Base-by-base conservation (phyloP, 805 yeast species). In the Wickerhamomyces queroliae region DNA sequence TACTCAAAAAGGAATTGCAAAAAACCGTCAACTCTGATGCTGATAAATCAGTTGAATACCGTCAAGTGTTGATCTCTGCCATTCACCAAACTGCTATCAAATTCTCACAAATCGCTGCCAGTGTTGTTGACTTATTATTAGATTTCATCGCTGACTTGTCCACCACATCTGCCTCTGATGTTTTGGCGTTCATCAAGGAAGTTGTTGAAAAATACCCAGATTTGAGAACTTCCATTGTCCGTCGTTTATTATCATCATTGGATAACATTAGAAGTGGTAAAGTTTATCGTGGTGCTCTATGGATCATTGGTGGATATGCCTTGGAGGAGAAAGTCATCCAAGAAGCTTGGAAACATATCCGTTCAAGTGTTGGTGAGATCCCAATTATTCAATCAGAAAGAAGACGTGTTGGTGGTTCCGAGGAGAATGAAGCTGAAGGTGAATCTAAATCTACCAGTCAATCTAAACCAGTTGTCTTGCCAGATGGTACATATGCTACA, bases 401-500 rank as follows among this genome's bases (percentile, higher is more conserved):
- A 52, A 77, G 68, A 43, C 63, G 64, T 41, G 49, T 52, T 15
- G 62, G 66, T 13, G 60, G 61, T 22, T 59, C 53, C n/a, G 68
- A 63, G 7, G 65, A 59, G 4, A 63, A 49, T 6, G 54, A 49
- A 10, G 54, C 48, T 4, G 66, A 59, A 10, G 59, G 41, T 5
- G 56, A 49, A 16, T 46, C 40, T 17, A 59, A 55, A 20, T 50
- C 61, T 25, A 59, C 56, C 18, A 70, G 67, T 28, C 58, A 63
- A 6, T 58, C 64, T 28, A 86, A 86, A 33, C 97, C 97, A 17
- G 81, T 83, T 43, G 82, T 93, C 43, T 72, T 93, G 48, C 96
- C 99, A n/a, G 99, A 93, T 66, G 99, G 99, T 52, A 93, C 99
- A 0, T 93, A 93, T 63, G 99, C 99, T 22, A 86, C 96, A 31